phyloP scores from a whole-genome alignment of 371 early-diverging fungal species.

The Mortierella polycephala region DNA sequence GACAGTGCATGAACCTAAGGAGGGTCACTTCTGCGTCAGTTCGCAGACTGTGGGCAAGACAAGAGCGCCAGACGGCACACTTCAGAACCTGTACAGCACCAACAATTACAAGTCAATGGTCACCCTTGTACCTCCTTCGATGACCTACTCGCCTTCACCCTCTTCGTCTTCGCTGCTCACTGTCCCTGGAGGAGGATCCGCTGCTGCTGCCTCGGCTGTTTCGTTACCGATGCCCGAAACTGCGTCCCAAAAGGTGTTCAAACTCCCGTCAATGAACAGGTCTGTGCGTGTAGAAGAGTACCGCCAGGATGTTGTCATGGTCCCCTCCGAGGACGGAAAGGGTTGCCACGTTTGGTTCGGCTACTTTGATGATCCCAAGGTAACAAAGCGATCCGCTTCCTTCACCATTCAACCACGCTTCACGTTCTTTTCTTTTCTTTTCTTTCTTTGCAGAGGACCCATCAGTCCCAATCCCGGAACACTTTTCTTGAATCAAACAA shows the following conservation, averaged over 20 bases:
- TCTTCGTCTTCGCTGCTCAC: conserved; percentile 14
- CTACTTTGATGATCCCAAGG: conserved; percentile 69
- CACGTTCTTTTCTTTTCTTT: background rate
- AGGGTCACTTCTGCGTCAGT: conserved; percentile 41
- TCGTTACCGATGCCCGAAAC: conserved; percentile 28
- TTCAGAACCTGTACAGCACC: conserved; percentile 32
- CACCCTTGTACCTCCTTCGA: conserved; percentile 36
- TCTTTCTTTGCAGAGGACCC: background rate
- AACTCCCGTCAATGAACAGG: conserved; percentile 43
- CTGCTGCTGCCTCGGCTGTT: conserved; percentile 31
- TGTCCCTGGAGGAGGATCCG: conserved; percentile 25
- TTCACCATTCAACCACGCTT: background rate
- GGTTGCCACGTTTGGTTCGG: conserved; percentile 62
- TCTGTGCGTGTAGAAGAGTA: conserved; percentile 63
- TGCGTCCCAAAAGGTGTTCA: conserved; percentile 31
- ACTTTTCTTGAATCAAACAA: too few species aligned
- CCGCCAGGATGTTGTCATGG: conserved; percentile 61
- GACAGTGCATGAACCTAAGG: conserved; percentile 51
- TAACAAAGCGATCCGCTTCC: conserved; percentile 19
- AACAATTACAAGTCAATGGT: conserved; percentile 57
- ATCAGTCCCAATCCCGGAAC: too few species aligned
- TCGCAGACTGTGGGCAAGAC: conserved; percentile 53
- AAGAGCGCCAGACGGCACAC: conserved; percentile 34
- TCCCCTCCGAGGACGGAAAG: conserved; percentile 53
- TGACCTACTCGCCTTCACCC: conserved; percentile 8